A percentile compares a stretch with the other conserved stretches of the same genome.
These are phyloP conservation scores for Sophora flavescens DNA, from an alignment of 306 rosid species.

Conservation along the genomic window DNA sequence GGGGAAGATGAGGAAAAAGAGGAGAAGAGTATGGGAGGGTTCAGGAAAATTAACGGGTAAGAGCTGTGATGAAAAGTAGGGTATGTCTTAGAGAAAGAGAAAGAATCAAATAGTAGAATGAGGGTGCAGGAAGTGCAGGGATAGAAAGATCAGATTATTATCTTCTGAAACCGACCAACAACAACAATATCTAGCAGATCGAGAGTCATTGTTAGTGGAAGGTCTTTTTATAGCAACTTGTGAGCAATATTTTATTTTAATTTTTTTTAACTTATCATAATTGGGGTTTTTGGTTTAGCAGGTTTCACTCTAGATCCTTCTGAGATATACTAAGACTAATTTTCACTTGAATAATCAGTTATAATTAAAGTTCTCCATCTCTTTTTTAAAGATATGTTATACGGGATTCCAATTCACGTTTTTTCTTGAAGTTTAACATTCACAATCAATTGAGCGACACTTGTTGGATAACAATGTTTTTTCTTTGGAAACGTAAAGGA, in stretches of 20 bases:
- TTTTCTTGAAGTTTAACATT: too few relatives aligned
- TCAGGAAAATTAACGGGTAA: slow-evolving; percentile 1
- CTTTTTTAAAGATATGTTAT: too few relatives aligned
- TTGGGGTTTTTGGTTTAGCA: too few relatives aligned
- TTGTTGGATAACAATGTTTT: too few relatives aligned
- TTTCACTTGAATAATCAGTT: too few relatives aligned
- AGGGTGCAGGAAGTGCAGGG: slow-evolving; percentile 41
- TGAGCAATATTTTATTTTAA: slow-evolving; percentile 33
- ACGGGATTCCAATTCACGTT: too few relatives aligned
- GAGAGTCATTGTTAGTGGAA: slow-evolving; percentile 57
- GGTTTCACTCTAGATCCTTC: too few relatives aligned
- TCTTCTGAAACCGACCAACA: slow-evolving; percentile 56
- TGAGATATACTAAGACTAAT: too few relatives aligned
- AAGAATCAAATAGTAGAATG: slow-evolving; percentile 48
- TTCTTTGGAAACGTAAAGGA: slow-evolving; percentile 20
- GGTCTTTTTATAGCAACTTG: slow-evolving; percentile 67
- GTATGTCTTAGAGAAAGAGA: slow-evolving; percentile 45
- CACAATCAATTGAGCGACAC: too few relatives aligned
- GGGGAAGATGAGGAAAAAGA: slow-evolving; percentile 39
- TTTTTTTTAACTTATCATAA: too few relatives aligned
- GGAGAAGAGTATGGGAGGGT: slow-evolving; percentile 52
- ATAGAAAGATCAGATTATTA: slow-evolving; percentile 39
- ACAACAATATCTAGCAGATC: slow-evolving; percentile 49
- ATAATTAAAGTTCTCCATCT: too few relatives aligned
- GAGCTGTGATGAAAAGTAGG: slow-evolving; percentile 38